Conservation (phyloP, 495 filamentous ascomycete species). For the Lepraria neglecta region DNA sequence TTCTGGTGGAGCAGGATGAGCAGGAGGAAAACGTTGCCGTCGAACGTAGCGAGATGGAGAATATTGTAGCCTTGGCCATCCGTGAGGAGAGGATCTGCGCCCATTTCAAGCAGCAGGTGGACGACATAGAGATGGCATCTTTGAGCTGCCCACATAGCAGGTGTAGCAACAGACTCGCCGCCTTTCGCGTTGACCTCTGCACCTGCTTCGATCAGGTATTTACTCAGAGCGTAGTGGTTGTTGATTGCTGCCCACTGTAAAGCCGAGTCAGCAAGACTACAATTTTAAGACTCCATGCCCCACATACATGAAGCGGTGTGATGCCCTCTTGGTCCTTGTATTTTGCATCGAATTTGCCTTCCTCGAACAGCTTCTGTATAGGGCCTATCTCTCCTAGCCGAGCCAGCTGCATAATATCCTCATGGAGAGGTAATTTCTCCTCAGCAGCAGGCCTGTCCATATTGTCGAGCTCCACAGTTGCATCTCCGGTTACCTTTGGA, state of each 20-base stretch:
- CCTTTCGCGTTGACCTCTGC: conserved; percentile 92
- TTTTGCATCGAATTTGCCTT: conserved; percentile 68
- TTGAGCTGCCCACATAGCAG: conserved; percentile 94
- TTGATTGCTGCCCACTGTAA: conserved; percentile 97
- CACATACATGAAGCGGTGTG: conserved; percentile 85
- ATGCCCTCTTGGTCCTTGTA: conserved; percentile 87
- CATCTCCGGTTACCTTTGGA: conserved; percentile 50
- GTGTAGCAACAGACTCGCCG: conserved; percentile 86
- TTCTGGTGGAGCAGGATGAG: conserved; percentile 83
- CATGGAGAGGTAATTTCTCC: conserved; percentile 53
- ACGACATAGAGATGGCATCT: conserved; percentile 84
- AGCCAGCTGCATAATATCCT: conserved; percentile 95
- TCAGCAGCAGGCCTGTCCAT: conserved; percentile 45
- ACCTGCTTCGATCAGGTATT: conserved; percentile 82
- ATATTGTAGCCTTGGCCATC: conserved; percentile 96
- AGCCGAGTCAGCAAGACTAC: conserved; percentile 22
- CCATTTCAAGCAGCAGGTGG: conserved; percentile 72
- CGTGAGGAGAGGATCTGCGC: conserved; percentile 80
- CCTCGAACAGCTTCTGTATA: conserved; percentile 84
- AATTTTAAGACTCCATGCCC: background rate
- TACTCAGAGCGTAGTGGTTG: conserved; percentile 93
- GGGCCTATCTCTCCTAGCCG: conserved; percentile 75
- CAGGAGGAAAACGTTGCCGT: conserved; percentile 92
- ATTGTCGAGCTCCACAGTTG: conserved; percentile 62
- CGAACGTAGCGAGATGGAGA: conserved; percentile 91